Evolutionary conservation across 2,329 filamentous ascomycete genomes (phyloP), one percentile per base, ranked within the genome.

Genomic region (Cucurbitaria berberidis): DNA sequence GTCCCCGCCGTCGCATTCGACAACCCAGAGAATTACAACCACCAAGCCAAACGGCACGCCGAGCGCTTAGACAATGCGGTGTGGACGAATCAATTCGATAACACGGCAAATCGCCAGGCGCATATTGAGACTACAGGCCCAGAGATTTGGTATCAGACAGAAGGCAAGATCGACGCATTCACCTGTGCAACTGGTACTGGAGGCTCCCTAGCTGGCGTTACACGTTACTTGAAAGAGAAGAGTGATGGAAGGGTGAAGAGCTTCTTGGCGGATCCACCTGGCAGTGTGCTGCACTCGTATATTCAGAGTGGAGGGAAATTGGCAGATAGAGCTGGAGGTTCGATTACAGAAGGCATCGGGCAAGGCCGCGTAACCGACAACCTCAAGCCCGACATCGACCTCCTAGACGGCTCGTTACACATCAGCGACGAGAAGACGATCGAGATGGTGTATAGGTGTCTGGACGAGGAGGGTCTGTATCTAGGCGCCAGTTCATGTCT

Each of bases 1-100:
- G 95, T 99, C 0, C 95, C 95, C 15, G 95, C 93, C 7, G 95
- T 98, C 15, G 89, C 95, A 3, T 98, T 96, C 70, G 93, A 98
- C 59, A 91, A 98, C 80, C 91, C 92, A 15, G 82, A 92, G 39
- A 99, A 99, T 79, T 99, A 98, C 83, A 99, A 99, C 79, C 93
- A 98, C 78, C 93, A 96, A 81, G 95, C 95, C 4, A 84, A 84
- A 54, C 82, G 93, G 36, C 93, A 98, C 77, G 95, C 95, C n/a
- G 92, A 95, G 74, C 76, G 82, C 2, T 78, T 96, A 43, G 88
- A 91, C 15, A 95, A 95, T 68, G 92, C 93, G 8, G 93, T 98
- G 13, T 99, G 95, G 95, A 99, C 95, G 39, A 96, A 99, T 78
- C 95, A 99, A 79, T 99, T 99, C 78, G 95, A 99, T 76, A 99